Conservation (phyloP, 208 protist species). For the Acanthamoeba royreba region DNA sequence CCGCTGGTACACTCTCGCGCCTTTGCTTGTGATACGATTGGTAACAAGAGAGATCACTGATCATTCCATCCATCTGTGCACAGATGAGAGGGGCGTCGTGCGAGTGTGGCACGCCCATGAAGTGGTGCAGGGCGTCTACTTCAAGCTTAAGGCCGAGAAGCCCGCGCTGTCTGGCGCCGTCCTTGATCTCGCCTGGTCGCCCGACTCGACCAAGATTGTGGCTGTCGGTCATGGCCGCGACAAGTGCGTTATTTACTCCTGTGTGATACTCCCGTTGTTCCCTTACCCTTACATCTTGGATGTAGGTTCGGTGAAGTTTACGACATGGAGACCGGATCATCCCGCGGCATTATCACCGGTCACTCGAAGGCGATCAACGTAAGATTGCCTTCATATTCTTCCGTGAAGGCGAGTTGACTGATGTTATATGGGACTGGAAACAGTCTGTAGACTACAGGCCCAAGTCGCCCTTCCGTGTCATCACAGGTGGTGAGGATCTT, state of each 20-base stretch:
- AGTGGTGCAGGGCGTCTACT: slow-evolving; percentile 57
- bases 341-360: slow-evolving; percentile 76
- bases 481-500: slow-evolving; percentile 78
- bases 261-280: background rate
- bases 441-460: slow-evolving; percentile 67
- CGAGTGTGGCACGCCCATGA: slow-evolving; percentile 79
- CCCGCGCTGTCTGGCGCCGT: slow-evolving; percentile 56
- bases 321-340: slow-evolving; percentile 71
- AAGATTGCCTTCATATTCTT: background rate
- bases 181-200: slow-evolving; percentile 78
- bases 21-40: background rate
- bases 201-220: slow-evolving; percentile 79
- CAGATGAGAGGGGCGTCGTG: slow-evolving; percentile 69
- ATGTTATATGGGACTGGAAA: background rate
- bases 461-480: slow-evolving; percentile 76
- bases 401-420: background rate
- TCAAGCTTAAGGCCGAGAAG: slow-evolving; percentile 67
- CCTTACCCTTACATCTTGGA: slow-evolving; percentile 46
- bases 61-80: background rate
- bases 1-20: slow-evolving; percentile 60
- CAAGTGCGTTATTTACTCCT: slow-evolving; percentile 12
- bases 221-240: slow-evolving; percentile 79
- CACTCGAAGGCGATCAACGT: slow-evolving; percentile 74
- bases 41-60: background rate
- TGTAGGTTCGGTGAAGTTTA: slow-evolving; percentile 47